Percentiles rank a stretch among this genome's conserved stretches.
phyloP scores from a whole-genome alignment of 2,329 filamentous ascomycete species.

The Verruconis gallopava region DNA sequence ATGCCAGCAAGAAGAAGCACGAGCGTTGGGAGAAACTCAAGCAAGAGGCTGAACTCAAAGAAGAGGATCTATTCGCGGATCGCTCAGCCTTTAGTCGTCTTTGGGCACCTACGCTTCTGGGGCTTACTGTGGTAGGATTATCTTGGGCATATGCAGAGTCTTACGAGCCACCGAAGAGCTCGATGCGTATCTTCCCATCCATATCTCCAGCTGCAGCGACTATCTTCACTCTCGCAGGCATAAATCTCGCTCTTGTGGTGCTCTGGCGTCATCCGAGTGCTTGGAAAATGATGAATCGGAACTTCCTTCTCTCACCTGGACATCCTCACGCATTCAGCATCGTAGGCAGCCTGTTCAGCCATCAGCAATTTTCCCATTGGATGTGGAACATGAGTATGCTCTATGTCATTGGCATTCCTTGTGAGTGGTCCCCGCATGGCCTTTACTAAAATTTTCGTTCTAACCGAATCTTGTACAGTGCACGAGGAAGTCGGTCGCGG shows the following conservation, averaged over 20 bases:
- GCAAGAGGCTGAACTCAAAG: conserved; percentile 1
- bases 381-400: neutral
- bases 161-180: conserved; percentile 20
- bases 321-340: conserved; percentile 42
- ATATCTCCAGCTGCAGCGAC: conserved; percentile 48
- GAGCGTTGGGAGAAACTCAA: neutral
- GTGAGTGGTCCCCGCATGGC: neutral
- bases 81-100: conserved; percentile 18
- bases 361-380: conserved; percentile 27
- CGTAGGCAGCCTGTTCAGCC: conserved; percentile 48
- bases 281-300: conserved; percentile 48
- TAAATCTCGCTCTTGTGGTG: conserved; percentile 40
- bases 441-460: neutral
- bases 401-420: neutral
- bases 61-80: neutral
- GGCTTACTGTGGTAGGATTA: conserved; percentile 16
- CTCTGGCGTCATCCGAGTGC: conserved; percentile 46
- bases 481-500: conserved; percentile 60
- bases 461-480: conserved; percentile 23
- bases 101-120: conserved; percentile 23
- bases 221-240: conserved; percentile 38
- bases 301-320: conserved; percentile 48
- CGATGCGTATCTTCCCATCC: conserved; percentile 24
- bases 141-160: conserved; percentile 19
- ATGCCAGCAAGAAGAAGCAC: neutral